These are phyloP conservation scores for Teunomyces cretensis DNA, from an alignment of 805 yeast genomes.

Conservation along the genomic window DNA sequence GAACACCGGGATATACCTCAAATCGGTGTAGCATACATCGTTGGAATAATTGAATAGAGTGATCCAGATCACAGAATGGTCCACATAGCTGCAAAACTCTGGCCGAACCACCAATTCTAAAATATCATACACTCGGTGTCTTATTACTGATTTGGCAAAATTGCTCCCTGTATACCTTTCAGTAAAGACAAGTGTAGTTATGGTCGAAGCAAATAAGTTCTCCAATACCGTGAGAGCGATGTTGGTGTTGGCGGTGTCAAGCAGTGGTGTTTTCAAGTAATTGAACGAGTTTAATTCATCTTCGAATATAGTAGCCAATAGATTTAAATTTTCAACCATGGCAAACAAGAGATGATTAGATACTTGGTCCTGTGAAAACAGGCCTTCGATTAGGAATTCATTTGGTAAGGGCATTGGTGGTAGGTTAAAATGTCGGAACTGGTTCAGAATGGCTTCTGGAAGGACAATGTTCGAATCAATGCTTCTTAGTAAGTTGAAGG, in stretches of 20 bases:
- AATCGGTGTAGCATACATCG: conserved; percentile 30
- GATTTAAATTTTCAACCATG: conserved; percentile 8
- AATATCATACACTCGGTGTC: conserved; percentile 6
- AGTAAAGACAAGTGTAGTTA: conserved; percentile 12
- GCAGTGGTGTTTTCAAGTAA: conserved; percentile 2
- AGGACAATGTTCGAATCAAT: conserved; percentile 12
- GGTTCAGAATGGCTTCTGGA: conserved; percentile 7
- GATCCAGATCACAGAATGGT: conserved; percentile 25
- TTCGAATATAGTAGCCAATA: conserved; percentile 9
- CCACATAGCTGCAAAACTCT: conserved; percentile 7
- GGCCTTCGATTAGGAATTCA: conserved; percentile 11
- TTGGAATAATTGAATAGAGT: conserved; percentile 28
- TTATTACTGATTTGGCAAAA: conserved; percentile 1
- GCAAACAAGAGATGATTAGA: conserved; percentile 8
- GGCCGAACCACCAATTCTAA: conserved; percentile 9
- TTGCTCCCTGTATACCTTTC: conserved; percentile 4
- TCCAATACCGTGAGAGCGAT: conserved; percentile 13
- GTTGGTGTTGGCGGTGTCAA: conserved; percentile 7
- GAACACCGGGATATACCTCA: conserved; percentile 19
- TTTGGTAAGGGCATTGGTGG: conserved; percentile 35
- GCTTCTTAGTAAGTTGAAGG: conserved; percentile 11
- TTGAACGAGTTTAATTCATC: conserved; percentile 17
- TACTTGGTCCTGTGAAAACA: conserved; percentile 6
- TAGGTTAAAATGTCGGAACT: conserved; percentile 16
- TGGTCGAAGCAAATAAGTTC: conserved; percentile 16